Percentiles rank a stretch among this genome's conserved stretches.
Conservation (phyloP, 768 basidiomycete species). For the Leucogyrophana mollusca region DNA sequence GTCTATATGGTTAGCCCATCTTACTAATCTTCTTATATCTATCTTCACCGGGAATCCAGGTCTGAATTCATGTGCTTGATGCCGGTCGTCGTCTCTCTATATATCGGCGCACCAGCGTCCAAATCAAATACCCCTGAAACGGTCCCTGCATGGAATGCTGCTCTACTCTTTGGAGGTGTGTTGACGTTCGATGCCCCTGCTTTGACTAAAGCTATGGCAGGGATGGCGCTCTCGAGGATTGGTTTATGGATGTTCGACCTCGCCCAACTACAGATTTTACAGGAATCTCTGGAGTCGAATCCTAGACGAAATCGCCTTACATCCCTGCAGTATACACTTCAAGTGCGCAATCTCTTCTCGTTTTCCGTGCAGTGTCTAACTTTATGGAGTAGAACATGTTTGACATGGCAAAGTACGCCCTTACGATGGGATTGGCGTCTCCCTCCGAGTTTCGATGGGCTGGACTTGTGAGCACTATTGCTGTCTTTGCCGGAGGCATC, state of each 20-base stretch:
- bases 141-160: constrained; percentile 32
- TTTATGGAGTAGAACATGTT: constrained; percentile 28
- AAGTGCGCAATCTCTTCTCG: no score
- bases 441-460: constrained; percentile 34
- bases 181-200: neutral
- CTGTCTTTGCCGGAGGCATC: neutral
- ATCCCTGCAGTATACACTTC: constrained; percentile 35
- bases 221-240: constrained; percentile 45
- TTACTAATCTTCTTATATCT: neutral
- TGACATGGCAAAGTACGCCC: constrained; percentile 30
- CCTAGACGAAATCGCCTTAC: constrained; percentile 44
- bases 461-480: constrained; percentile 19
- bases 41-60: constrained; percentile 11
- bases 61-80: constrained; percentile 42
- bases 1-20: constrained; percentile 42
- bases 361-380: no score
- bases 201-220: constrained; percentile 15
- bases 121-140: constrained; percentile 12
- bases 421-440: constrained; percentile 32
- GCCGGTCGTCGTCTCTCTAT: constrained; percentile 44
- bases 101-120: constrained; percentile 17
- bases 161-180: constrained; percentile 43
- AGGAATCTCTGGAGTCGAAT: constrained; percentile 41
- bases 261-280: constrained; percentile 47
- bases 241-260: constrained; percentile 57